These are phyloP conservation scores for Fulvia fulva DNA, from an alignment of 2,329 filamentous ascomycete genomes.

Conservation along the genomic window DNA sequence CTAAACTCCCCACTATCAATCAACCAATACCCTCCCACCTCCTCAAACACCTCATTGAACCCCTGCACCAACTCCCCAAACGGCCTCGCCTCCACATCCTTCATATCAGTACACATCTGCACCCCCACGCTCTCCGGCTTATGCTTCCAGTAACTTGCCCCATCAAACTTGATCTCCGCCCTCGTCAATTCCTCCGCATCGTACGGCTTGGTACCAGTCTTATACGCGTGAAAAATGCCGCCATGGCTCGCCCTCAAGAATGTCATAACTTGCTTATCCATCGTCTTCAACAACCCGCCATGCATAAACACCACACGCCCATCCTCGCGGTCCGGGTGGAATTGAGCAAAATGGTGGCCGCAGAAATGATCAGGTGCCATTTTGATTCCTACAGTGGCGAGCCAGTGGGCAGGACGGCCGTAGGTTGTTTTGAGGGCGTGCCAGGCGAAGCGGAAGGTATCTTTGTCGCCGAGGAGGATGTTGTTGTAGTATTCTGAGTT, in stretches of 20 bases:
- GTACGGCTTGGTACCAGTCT: conserved; percentile 13
- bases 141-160: background rate
- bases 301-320: conserved; percentile 30
- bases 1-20: conserved; percentile 1
- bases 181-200: background rate
- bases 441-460: conserved; percentile 34
- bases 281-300: conserved; percentile 31
- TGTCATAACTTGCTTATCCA: conserved; percentile 21
- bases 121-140: conserved; percentile 6
- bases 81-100: conserved; percentile 11
- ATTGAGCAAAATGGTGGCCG: conserved; percentile 32
- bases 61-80: conserved; percentile 21
- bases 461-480: conserved; percentile 35
- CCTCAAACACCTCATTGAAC: conserved; percentile 15
- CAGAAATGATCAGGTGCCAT: conserved; percentile 24
- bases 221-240: conserved; percentile 28
- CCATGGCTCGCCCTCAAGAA: conserved; percentile 24
- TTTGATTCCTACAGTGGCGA: conserved; percentile 28
- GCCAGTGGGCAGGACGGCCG: conserved; percentile 27
- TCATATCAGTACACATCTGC: conserved; percentile 19
- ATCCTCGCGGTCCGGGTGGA: conserved; percentile 32
- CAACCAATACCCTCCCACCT: conserved; percentile 24
- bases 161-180: conserved; percentile 5
- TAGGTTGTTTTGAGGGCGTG: conserved; percentile 31
- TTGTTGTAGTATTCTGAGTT: conserved; percentile 17